A percentile compares a stretch with the other conserved stretches of the same genome.
Conservation (phyloP, 2,329 filamentous ascomycete species). For the Aspergillus phoenicis region DNA sequence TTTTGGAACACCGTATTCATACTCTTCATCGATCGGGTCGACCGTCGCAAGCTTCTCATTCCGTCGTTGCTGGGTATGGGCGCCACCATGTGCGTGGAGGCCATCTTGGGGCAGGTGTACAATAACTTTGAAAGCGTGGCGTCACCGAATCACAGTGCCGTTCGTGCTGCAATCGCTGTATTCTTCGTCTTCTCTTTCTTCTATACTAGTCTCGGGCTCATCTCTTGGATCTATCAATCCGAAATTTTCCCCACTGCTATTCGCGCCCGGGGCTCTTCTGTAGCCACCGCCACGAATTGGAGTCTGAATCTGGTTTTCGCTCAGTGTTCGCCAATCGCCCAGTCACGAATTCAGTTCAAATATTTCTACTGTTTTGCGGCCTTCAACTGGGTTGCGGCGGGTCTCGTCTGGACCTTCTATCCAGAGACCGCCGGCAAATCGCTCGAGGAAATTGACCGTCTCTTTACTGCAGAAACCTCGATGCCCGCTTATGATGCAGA, state of each 20-base stretch:
- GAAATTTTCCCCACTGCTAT: slow-evolving; percentile 52
- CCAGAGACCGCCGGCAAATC: slow-evolving; percentile 36
- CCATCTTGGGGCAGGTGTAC: slow-evolving; percentile 41
- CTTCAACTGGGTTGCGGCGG: slow-evolving; percentile 50
- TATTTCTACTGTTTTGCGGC: slow-evolving; percentile 56
- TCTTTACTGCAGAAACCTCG: slow-evolving; percentile 21
- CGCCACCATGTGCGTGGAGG: slow-evolving; percentile 44
- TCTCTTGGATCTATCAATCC: slow-evolving; percentile 52
- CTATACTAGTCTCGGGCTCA: slow-evolving; percentile 49
- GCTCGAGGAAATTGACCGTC: slow-evolving; percentile 36
- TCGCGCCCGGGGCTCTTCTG: slow-evolving; percentile 45
- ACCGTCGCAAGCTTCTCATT: slow-evolving; percentile 54
- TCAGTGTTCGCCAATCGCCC: slow-evolving; percentile 52
- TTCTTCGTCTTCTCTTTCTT: slow-evolving; percentile 52
- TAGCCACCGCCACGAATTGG: slow-evolving; percentile 53
- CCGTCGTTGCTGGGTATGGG: slow-evolving; percentile 49
- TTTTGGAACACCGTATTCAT: slow-evolving; percentile 54
- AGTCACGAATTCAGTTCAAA: slow-evolving; percentile 47
- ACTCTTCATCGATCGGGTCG: slow-evolving; percentile 50
- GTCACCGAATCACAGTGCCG: slow-evolving; percentile 35
- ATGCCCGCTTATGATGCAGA: background rate
- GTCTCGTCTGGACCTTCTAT: slow-evolving; percentile 38
- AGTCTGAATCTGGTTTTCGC: slow-evolving; percentile 51
- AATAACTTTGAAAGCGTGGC: slow-evolving; percentile 32
- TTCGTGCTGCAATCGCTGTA: slow-evolving; percentile 51